Percentiles rank a stretch among this genome's conserved stretches.
Conservation (phyloP, 2,329 filamentous ascomycete genomes). For the Triangularia setosa region DNA sequence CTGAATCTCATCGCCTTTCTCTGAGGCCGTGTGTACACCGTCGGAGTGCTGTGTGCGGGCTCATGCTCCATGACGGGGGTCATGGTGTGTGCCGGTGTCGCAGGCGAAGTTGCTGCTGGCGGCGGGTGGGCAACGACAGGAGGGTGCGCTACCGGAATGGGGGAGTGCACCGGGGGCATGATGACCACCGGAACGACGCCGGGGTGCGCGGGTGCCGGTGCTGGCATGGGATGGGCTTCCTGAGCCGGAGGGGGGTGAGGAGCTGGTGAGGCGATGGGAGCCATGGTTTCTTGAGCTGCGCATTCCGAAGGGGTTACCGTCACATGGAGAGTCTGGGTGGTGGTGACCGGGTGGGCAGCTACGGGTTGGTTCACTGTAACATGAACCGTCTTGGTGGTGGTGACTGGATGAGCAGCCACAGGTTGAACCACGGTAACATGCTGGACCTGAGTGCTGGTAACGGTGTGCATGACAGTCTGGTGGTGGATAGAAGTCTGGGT, state of each 20-base stretch:
- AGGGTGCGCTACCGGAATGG: neutral
- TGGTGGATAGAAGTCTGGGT: constrained; percentile 1
- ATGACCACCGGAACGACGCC: neutral
- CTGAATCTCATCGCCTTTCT: neutral
- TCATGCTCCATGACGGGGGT: neutral
- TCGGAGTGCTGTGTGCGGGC: neutral
- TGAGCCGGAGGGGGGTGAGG: neutral
- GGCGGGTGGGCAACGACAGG: neutral
- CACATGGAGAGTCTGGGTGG: neutral
- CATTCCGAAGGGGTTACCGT: neutral
- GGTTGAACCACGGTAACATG: neutral
- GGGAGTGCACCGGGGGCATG: constrained; percentile 1
- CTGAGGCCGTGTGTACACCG: neutral
- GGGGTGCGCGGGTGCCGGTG: neutral
- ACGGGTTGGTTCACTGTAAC: neutral
- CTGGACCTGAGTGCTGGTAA: neutral
- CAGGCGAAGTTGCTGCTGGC: neutral
- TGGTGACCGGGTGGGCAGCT: neutral
- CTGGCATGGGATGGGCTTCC: neutral
- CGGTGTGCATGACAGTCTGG: constrained; percentile 4
- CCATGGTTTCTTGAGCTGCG: neutral
- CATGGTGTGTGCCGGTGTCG: constrained; percentile 1
- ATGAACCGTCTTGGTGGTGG: neutral
- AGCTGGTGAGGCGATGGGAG: neutral
- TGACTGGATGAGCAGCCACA: neutral